Percentiles rank a stretch among this genome's conserved stretches.
phyloP scores from a whole-genome alignment of 192 early-diverging fungal species.

The Chytriomyces sp. region DNA sequence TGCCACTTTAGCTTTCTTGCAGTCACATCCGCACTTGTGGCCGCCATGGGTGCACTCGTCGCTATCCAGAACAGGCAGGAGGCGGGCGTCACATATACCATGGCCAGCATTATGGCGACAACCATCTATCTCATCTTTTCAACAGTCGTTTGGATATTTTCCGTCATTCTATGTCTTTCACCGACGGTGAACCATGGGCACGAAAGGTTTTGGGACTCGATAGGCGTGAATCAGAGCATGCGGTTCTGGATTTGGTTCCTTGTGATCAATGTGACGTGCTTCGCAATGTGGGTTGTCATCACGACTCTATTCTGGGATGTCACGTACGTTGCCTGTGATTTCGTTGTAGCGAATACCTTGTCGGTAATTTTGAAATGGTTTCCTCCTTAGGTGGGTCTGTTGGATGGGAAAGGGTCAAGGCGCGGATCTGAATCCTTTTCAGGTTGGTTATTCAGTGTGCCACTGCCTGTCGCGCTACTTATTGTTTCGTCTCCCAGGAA shows the following conservation, averaged over 20 bases:
- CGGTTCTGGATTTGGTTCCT: conserved; percentile 29
- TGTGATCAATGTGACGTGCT: background rate
- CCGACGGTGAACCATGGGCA: background rate
- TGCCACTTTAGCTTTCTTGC: conserved; percentile 14
- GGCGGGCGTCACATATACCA: conserved; percentile 4
- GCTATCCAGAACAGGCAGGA: background rate
- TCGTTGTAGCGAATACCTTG: no score
- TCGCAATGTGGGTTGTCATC: conserved; percentile 15
- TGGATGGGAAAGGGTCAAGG: conserved; percentile 23
- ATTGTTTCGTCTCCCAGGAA: background rate
- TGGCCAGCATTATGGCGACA: conserved; percentile 3
- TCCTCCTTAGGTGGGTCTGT: no score
- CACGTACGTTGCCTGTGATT: no score
- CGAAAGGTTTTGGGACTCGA: conserved; percentile 2
- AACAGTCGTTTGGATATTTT: background rate
- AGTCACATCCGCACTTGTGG: conserved; percentile 3
- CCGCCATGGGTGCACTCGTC: conserved; percentile 16
- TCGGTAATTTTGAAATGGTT: no score
- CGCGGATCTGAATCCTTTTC: conserved; percentile 26
- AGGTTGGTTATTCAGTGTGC: background rate
- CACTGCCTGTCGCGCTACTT: background rate
- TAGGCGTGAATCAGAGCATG: background rate
- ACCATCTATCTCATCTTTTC: conserved; percentile 10
- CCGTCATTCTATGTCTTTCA: background rate
- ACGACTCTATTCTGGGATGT: conserved; percentile 31